These are phyloP conservation scores for Cutaneotrichosporon spelunceum DNA, from an alignment of 1,284 basidiomycete genomes.

Conservation along the genomic window DNA sequence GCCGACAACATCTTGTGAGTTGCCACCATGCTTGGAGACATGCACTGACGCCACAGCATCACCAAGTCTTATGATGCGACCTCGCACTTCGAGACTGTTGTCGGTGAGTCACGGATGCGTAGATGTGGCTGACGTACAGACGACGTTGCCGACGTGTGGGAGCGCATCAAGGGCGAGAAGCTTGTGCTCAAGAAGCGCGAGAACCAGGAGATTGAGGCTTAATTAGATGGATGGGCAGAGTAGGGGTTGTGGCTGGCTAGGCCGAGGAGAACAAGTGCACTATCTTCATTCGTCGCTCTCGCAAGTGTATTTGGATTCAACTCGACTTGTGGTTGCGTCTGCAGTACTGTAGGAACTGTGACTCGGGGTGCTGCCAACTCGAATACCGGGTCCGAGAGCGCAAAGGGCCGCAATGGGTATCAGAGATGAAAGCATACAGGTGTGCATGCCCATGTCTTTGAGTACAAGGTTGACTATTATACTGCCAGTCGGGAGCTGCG, in stretches of 20 bases:
- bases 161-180: slow-evolving; percentile 61
- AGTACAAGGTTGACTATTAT: too few species aligned
- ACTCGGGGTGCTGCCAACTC: too few species aligned
- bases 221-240: background rate
- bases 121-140: slow-evolving; percentile 51
- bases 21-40: background rate
- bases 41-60: slow-evolving; percentile 53
- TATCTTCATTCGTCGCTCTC: slow-evolving; percentile 4
- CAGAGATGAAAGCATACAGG: too few species aligned
- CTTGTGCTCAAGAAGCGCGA: slow-evolving; percentile 52
- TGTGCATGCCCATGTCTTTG: too few species aligned
- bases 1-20: slow-evolving; percentile 55
- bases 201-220: slow-evolving; percentile 5
- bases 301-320: too few species aligned
- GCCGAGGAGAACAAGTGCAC: slow-evolving; percentile 8
- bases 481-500: background rate
- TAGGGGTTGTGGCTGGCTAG: slow-evolving; percentile 3
- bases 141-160: slow-evolving; percentile 91
- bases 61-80: slow-evolving; percentile 98
- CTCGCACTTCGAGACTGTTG: slow-evolving; percentile 97
- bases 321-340: too few species aligned
- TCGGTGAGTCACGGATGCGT: slow-evolving; percentile 38
- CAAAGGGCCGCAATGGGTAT: too few species aligned
- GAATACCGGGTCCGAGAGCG: too few species aligned
- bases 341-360: too few species aligned